Evolutionary conservation across 768 basidiomycete genomes (phyloP), one percentile per base, ranked within the genome.

Genomic region (Auriscalpium microsporum): DNA sequence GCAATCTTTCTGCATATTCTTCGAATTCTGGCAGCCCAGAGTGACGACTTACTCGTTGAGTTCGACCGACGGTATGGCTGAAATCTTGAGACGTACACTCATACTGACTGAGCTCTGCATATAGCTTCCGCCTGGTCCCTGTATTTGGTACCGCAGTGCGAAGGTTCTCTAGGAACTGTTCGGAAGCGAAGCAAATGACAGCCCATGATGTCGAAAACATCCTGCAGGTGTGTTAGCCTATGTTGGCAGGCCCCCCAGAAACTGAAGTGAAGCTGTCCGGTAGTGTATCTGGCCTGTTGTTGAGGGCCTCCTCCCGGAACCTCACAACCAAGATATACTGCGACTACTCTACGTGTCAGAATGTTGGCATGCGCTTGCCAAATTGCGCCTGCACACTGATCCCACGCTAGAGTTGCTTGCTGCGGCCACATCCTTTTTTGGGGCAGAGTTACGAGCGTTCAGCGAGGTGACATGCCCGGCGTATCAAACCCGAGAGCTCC

Each of bases 251-350:
- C n/a, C n/a, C n/a, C n/a, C n/a, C n/a, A n/a, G n/a, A n/a, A n/a
- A n/a, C n/a, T n/a, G n/a, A n/a, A 13, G n/a, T 44, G 6, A 52
- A 2, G 23, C 17, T 4, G 17, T 23, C 33, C 16, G 19, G 16
- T 51, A 74, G 72, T 74, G 71, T 37, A 16, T 61, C 0, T 71
- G 75, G 0, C 72, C 74, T 1, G 62, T 56, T 0, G 65, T 75
- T 8, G 66, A 73, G 40, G 69, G 67, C 0, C 60, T 73, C 6
- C 57, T 73, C 3, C 66, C 64, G 0, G 14, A 47, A 0, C 58
- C 59, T 4, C 65, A 71, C 44, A 64, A 71, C 10, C 21, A 37
- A 3, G 14, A 50, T 0, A 50, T 73, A 9, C 21, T 58, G 0
- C 50, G 45, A 1, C 56, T 69, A 1, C 60, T 70, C 0, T 74